phyloP scores from a whole-genome alignment of 2,329 filamentous ascomycete genomes.

The Ophiocordyceps australis region DNA sequence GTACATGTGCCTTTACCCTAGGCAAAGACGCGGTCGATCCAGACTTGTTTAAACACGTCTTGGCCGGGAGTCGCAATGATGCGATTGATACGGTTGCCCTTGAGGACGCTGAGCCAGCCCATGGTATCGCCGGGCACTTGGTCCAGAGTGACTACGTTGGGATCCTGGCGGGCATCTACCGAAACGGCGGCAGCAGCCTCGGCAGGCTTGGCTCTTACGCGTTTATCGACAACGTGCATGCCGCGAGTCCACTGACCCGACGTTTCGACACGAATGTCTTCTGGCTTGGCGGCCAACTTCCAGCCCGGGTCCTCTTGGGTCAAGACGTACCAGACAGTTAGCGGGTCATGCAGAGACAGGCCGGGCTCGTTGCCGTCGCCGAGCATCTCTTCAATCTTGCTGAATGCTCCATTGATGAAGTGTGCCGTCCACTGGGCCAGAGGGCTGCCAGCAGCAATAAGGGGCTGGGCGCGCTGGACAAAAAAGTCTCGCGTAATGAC shows the following conservation, averaged over 20 bases:
- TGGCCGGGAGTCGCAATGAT: constrained; percentile 53
- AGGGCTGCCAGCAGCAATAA: constrained; percentile 45
- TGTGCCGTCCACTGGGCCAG: constrained; percentile 56
- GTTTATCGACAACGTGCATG: constrained; percentile 70
- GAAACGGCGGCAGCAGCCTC: constrained; percentile 20
- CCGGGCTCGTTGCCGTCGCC: constrained; percentile 38
- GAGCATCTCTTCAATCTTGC: constrained; percentile 46
- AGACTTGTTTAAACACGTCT: constrained; percentile 43
- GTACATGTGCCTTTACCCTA: too few species aligned
- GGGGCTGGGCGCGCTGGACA: constrained; percentile 30
- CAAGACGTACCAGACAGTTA: constrained; percentile 65
- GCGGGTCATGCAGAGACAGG: constrained; percentile 57
- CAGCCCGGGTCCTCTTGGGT: constrained; percentile 39
- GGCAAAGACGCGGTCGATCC: constrained; percentile 49
- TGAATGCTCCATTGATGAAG: constrained; percentile 54
- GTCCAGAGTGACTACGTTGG: constrained; percentile 19
- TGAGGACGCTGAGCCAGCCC: constrained; percentile 56
- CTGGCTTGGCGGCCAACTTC: constrained; percentile 36
- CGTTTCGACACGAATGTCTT: constrained; percentile 84
- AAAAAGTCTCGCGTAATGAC: constrained; percentile 45
- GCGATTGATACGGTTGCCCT: constrained; percentile 66
- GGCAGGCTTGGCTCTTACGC: constrained; percentile 36
- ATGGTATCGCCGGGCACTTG: constrained; percentile 50
- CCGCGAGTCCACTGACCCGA: constrained; percentile 87
- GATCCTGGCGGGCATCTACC: constrained; percentile 19